Evolutionary conservation across 139 green algal genomes (phyloP).

Genomic region (Coccomyxa sp.): DNA sequence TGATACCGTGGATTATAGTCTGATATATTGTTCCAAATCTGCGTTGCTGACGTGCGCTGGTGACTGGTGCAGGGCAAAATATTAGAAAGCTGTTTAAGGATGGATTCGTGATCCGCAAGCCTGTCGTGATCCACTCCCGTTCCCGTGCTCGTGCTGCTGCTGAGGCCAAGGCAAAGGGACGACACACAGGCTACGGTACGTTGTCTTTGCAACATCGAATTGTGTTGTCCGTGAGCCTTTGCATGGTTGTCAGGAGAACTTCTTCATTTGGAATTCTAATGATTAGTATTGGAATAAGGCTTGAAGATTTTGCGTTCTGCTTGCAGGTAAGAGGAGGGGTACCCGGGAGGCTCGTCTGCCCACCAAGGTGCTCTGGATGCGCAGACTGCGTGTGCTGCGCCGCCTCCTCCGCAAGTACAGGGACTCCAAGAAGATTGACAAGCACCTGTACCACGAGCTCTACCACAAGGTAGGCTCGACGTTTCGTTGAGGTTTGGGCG

Average conservation of each 20-base stretch:
- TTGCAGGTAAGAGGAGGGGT: constrained; percentile 90
- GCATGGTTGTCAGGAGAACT: neutral
- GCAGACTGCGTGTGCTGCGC: constrained; percentile 92
- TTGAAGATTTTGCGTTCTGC: constrained; percentile 43
- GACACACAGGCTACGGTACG: constrained; percentile 95
- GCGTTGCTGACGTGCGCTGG: too few relatives aligned
- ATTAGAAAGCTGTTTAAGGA: constrained; percentile 99
- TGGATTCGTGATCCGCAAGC: constrained; percentile 98
- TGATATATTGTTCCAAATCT: too few relatives aligned
- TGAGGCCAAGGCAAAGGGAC: constrained; percentile 96
- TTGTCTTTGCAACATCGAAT: neutral
- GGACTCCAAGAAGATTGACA: constrained; percentile 99
- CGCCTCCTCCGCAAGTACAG: constrained; percentile 97
- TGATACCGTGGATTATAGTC: too few relatives aligned
- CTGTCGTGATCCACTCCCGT: constrained; percentile 94
- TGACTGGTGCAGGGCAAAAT: constrained; percentile 85
- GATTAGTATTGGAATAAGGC: neutral
- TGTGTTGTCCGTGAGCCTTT: too few relatives aligned
- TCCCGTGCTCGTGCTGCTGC: constrained; percentile 68
- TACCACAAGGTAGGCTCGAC: constrained; percentile 84
- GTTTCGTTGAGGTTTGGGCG: neutral
- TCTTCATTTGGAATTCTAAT: neutral
- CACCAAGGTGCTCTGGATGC: constrained; percentile 97
- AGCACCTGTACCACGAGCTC: constrained; percentile 97
- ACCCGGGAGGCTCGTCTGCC: constrained; percentile 96